Evolutionary conservation across 192 early-diverging fungal species (phyloP), one percentile per base, ranked within the genome.

Genomic region (Coemansia sp.): DNA sequence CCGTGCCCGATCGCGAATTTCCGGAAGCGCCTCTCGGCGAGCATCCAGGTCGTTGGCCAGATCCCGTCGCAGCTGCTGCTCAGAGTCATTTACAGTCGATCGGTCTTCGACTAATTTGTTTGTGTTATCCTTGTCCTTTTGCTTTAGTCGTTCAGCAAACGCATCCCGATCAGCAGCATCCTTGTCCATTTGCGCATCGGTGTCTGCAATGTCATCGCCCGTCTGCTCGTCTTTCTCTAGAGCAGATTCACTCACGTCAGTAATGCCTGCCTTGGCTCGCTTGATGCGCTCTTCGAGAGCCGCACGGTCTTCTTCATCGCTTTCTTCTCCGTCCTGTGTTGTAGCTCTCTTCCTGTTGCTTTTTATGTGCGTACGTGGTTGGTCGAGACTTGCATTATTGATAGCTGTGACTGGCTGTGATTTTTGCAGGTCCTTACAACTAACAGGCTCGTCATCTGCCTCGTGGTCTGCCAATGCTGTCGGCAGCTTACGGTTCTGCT

Each of bases 131-230:
- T 88, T 86, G 67, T 98, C 96, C 66, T 87, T 90, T 59, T 91
- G 85, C 63, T 85, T 86, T 38, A 97, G 69, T 29, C 95, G 75
- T 50, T 89, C 83, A 4, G 89, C 91, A 79, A 95, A 93, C 68
- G 92, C 96, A 63, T 98, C 95, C 48, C 93, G 87, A 74, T 98
- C 96, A 54, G 79, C 77, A 11, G 91, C 63, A 82, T 98, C 95
- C 49, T 85, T 69, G 54, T 82, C 70, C 66, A 82, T 69, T 21
- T 82, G 69, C 14, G 63, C 67, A 17, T 77, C 69, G 23, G 67
- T 57, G 22, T 81, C 82, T 21, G 62, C 48, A 12, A 63, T 77
- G 27, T 57, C 72, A 19, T 74, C 83, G 32, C 7, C 10, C 5
- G 4, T 5, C 24, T 55, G 3, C 0, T 25, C 7, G 0, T 35